phyloP scores from a whole-genome alignment of 768 basidiomycete genomes.

The Lyophyllum semitale region DNA sequence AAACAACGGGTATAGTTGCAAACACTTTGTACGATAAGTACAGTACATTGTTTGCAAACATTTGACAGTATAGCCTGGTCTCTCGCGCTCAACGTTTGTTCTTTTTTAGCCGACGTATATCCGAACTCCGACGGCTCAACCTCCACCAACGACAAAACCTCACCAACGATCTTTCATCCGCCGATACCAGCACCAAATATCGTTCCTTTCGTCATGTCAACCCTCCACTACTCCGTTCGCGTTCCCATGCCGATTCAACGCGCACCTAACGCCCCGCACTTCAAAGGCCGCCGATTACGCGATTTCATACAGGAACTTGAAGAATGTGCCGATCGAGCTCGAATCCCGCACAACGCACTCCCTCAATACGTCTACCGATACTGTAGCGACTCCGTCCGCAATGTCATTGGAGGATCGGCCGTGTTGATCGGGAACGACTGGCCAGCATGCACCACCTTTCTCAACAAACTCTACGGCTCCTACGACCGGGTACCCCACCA shows the following conservation, averaged over 20 bases:
- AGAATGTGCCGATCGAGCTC: neutral
- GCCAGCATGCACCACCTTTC: neutral
- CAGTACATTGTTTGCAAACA: too few species aligned
- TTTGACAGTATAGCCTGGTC: too few species aligned
- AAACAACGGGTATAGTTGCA: too few species aligned
- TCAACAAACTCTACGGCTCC: slow-evolving; percentile 3
- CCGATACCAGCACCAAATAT: too few species aligned
- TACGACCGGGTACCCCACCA: neutral
- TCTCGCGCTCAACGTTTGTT: too few species aligned
- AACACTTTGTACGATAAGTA: too few species aligned
- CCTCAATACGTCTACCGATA: slow-evolving; percentile 5
- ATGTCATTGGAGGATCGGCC: neutral
- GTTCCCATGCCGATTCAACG: neutral
- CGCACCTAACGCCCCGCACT: neutral
- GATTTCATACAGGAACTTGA: slow-evolving; percentile 9
- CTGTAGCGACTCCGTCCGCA: neutral
- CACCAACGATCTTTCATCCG: too few species aligned
- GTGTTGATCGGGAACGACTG: neutral
- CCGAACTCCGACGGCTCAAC: too few species aligned
- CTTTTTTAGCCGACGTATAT: too few species aligned
- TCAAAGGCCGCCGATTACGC: slow-evolving; percentile 2
- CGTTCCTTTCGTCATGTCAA: too few species aligned
- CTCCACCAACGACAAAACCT: too few species aligned
- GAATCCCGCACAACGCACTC: neutral
- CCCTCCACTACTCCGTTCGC: too few species aligned